Percentiles rank a stretch among this genome's conserved stretches.
These are phyloP conservation scores for Cytospora piceae DNA, from an alignment of 2,329 filamentous ascomycete genomes.

Conservation along the genomic window DNA sequence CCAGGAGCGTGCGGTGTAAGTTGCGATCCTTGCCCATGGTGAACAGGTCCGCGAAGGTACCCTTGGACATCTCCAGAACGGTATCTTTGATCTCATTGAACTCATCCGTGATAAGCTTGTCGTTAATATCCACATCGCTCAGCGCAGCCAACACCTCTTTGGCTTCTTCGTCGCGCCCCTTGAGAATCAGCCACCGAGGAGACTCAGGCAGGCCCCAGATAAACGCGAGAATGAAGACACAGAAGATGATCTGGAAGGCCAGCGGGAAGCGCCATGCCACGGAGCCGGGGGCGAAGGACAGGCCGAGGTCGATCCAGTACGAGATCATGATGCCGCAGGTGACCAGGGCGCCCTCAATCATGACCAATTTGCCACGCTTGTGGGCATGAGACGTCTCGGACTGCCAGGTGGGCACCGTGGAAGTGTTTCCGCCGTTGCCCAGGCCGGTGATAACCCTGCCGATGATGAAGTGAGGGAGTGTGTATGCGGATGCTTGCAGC, in stretches of 20 bases:
- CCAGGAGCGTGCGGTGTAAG: conserved; percentile 34
- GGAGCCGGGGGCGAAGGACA: conserved; percentile 55
- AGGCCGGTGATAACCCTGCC: conserved; percentile 50
- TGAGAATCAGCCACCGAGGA: conserved; percentile 50
- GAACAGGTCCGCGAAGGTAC: conserved; percentile 32
- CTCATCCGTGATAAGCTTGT: conserved; percentile 60
- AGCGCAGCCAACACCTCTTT: conserved; percentile 48
- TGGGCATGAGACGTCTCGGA: conserved; percentile 61
- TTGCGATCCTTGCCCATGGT: conserved; percentile 32
- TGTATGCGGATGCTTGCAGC: conserved; percentile 45
- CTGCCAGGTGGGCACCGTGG: conserved; percentile 62
- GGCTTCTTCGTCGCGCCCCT: conserved; percentile 49
- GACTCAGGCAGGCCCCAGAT: conserved; percentile 59
- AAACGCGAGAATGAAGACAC: conserved; percentile 58
- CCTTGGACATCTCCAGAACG: conserved; percentile 59
- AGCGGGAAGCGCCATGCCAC: conserved; percentile 65
- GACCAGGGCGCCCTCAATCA: conserved; percentile 63
- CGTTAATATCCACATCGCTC: conserved; percentile 46
- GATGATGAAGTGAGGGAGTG: conserved; percentile 47
- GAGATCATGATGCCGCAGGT: conserved; percentile 60
- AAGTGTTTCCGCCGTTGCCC: conserved; percentile 46
- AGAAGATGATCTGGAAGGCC: conserved; percentile 61
- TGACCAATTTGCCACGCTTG: conserved; percentile 63
- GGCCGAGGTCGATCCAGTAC: conserved; percentile 65
- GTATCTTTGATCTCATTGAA: conserved; percentile 59